phyloP scores from a whole-genome alignment of 2,329 filamentous ascomycete genomes.

The Sporothrix protearum region DNA sequence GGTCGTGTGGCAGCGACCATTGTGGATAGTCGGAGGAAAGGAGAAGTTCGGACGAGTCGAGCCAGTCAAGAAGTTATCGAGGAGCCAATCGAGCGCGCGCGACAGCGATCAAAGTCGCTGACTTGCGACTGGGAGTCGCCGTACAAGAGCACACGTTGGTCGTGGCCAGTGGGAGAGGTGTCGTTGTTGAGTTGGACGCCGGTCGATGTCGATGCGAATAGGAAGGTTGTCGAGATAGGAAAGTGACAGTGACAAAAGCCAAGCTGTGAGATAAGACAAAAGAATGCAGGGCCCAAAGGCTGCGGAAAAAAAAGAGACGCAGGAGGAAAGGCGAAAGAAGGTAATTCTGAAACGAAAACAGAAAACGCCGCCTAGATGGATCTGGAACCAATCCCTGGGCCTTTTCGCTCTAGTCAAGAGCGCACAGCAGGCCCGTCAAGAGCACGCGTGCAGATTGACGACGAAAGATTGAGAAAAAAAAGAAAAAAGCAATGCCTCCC shows the following conservation, averaged over 20 bases:
- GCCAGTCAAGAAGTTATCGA: not conserved
- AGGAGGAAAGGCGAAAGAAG: not conserved
- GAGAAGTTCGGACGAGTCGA: not conserved
- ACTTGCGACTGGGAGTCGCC: not conserved
- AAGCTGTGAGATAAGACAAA: not conserved
- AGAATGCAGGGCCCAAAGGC: not conserved
- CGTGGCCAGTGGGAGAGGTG: not conserved
- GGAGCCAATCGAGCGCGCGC: not conserved
- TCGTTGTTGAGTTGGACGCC: not conserved
- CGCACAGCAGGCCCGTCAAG: conserved; percentile 7
- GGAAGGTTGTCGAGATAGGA: not conserved
- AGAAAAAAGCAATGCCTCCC: not conserved
- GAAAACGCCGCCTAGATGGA: conserved; percentile 13
- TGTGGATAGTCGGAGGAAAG: not conserved
- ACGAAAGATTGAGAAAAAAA: not conserved
- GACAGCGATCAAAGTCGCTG: not conserved
- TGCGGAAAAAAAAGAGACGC: not conserved
- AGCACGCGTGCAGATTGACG: not conserved
- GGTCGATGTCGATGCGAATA: not conserved
- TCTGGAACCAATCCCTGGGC: not conserved
- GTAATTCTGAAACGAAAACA: conserved; percentile 6
- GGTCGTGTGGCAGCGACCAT: conserved; percentile 21
- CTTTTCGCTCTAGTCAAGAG: not conserved
- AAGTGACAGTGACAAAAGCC: no score
- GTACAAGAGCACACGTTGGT: not conserved